Percentiles rank a stretch among this genome's conserved stretches.
Evolutionary conservation across 352 stramenopile genomes (phyloP).

Genomic region (Thalassiosira pacifica): DNA sequence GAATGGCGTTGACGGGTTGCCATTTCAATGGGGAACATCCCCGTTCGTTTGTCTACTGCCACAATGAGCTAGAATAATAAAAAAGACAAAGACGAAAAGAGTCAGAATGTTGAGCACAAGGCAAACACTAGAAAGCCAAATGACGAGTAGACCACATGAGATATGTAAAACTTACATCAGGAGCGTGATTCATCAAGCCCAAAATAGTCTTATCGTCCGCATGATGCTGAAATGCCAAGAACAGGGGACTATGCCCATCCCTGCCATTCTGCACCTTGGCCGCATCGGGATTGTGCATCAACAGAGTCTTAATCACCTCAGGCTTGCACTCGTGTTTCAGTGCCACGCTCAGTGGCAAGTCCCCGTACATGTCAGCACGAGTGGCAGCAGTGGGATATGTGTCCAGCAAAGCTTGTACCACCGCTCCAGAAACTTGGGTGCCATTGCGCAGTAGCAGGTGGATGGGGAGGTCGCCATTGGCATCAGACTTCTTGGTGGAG

Average conservation of each 20-base stretch:
- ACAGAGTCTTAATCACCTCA: conserved; percentile 79
- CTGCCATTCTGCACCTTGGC: conserved; percentile 79
- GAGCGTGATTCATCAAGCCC: conserved; percentile 86
- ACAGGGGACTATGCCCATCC: conserved; percentile 81
- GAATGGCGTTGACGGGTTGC: conserved; percentile 84
- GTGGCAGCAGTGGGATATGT: conserved; percentile 81
- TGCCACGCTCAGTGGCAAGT: conserved; percentile 82
- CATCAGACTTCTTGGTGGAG: conserved; percentile 83
- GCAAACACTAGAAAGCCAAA: neutral
- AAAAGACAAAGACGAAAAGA: too few relatives aligned
- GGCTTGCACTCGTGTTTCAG: conserved; percentile 84
- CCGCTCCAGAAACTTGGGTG: conserved; percentile 78
- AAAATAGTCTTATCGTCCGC: conserved; percentile 87
- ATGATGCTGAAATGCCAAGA: conserved; percentile 84
- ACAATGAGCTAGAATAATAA: conserved; percentile 65
- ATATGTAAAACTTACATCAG: conserved; percentile 64
- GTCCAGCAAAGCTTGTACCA: conserved; percentile 84
- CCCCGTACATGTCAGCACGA: conserved; percentile 85
- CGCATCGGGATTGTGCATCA: conserved; percentile 86
- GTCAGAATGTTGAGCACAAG: neutral
- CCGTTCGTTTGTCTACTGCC: conserved; percentile 81
- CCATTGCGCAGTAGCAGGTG: conserved; percentile 85
- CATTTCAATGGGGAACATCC: conserved; percentile 86
- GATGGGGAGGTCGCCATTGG: conserved; percentile 86
- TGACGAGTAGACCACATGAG: neutral